Evolutionary conservation across 1,284 basidiomycete species (phyloP).

Genomic region (Bondarzewia mesenterica): DNA sequence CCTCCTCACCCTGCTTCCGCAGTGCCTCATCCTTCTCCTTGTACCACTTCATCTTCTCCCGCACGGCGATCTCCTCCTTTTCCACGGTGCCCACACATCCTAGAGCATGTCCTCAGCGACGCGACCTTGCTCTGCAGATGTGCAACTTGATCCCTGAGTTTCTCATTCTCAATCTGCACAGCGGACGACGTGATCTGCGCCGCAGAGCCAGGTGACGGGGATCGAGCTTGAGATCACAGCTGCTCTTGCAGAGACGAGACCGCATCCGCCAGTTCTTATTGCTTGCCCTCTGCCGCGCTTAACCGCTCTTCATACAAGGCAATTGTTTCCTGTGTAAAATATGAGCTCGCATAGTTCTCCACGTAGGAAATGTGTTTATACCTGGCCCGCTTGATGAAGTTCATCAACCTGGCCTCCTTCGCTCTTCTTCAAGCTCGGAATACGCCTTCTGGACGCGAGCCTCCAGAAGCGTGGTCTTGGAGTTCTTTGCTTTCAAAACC

Average conservation of each 20-base stretch:
- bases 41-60: conserved; percentile 59
- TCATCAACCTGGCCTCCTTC: conserved; percentile 55
- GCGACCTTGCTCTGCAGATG: conserved; percentile 78
- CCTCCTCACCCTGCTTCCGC: conserved; percentile 56
- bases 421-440: conserved; percentile 54
- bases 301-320: conserved; percentile 87
- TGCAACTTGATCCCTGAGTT: conserved; percentile 77
- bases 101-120: conserved; percentile 82
- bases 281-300: conserved; percentile 56
- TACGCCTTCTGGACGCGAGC: conserved; percentile 38
- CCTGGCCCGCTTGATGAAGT: conserved; percentile 77
- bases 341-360: conserved; percentile 8
- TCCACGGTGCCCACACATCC: conserved; percentile 70
- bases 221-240: conserved; percentile 28
- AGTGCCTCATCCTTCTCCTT: conserved; percentile 75
- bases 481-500: conserved; percentile 43
- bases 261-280: conserved; percentile 73
- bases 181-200: conserved; percentile 45
- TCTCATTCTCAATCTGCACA: conserved; percentile 90
- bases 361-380: conserved; percentile 23
- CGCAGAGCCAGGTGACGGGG: conserved; percentile 32
- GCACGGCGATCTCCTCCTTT: conserved; percentile 60
- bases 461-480: conserved; percentile 46
- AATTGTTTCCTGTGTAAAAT: conserved; percentile 67
- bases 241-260: conserved; percentile 59